Evolutionary conservation across 2,329 filamentous ascomycete species (phyloP).

Genomic region (Sporothrix brunneoviolacea): DNA sequence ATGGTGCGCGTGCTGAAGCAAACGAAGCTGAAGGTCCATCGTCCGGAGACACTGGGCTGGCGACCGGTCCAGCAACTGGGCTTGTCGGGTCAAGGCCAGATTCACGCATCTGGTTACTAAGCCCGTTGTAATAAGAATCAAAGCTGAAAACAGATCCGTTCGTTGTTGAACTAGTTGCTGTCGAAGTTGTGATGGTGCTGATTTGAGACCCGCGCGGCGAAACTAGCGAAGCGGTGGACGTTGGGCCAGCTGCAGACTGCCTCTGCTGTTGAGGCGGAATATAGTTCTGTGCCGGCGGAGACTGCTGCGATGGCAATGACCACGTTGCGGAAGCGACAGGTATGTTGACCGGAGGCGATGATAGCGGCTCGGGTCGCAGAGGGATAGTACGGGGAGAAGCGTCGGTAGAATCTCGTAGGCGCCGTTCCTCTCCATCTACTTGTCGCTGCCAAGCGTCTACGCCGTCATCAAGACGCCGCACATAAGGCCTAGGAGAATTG

Average conservation of each 20-base stretch:
- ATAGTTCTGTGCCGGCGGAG: not conserved
- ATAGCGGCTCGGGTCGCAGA: not conserved
- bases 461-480: slow-evolving; percentile 10
- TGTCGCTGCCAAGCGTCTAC: slow-evolving; percentile 12
- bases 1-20: slow-evolving; percentile 1
- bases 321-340: not conserved
- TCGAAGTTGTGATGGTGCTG: slow-evolving; percentile 17
- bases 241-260: not conserved
- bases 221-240: not conserved
- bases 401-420: not conserved
- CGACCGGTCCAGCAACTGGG: not conserved
- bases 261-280: not conserved
- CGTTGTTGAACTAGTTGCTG: slow-evolving; percentile 11
- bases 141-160: slow-evolving; percentile 16
- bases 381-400: not conserved
- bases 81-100: slow-evolving; percentile 6
- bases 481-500: not conserved
- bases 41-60: not conserved
- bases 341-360: not conserved
- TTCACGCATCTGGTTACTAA: not conserved
- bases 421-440: slow-evolving; percentile 1
- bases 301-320: slow-evolving; percentile 2
- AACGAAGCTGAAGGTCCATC: slow-evolving; percentile 1
- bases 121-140: slow-evolving; percentile 2
- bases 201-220: slow-evolving; percentile 14